Evolutionary conservation across 192 early-diverging fungal genomes (phyloP), one percentile per base, ranked within the genome.

Genomic region (Phlyctochytrium planicorne): DNA sequence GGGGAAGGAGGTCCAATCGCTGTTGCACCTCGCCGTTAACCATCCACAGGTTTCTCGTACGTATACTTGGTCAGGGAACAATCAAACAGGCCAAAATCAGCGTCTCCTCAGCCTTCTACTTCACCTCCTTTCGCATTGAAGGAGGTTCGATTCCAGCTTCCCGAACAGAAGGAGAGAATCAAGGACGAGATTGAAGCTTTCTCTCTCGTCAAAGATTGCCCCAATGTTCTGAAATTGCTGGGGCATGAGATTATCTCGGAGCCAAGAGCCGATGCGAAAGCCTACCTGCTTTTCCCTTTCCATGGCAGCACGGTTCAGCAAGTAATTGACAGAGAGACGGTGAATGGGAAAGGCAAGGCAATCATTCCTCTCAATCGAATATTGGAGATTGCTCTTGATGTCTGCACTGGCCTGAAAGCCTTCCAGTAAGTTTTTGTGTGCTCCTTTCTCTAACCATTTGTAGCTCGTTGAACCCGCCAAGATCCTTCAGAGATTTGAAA

Each of bases 401-500:
- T 83, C 14, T 75, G 70, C 68, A 64, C 66, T n/a, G 82, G 82
- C 12, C 71, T 83, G 20, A 3, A 31, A 2, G 82, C 76, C 14
- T 83, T 83, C 60, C 82, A 83, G 80, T 82, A 60, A 52, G 40
- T 53, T 16, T 32, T 0, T 2, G 17, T 36, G 6, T 47, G 40
- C 24, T 33, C 34, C 23, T 4, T 23, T 24, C 6, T 24, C 10
- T 2, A 47, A 30, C 33, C 2, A 10, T 32, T 25, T 1, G 3
- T 53, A 82, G 80, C 72, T 34, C 67, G 12, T 61, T 69, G 34
- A 70, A 76, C 47, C 82, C 82, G 10, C 76, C 78, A 16, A 63
- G 71, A 20, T 78, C 82, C 1, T 83, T 78, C 59, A 67, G 82
- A 30, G 82, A 83, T 63, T 69, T 83, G 12, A 83, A 83, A 52